These are phyloP conservation scores for Xylaria telfairii DNA, from an alignment of 495 filamentous ascomycete species.

Conservation along the genomic window DNA sequence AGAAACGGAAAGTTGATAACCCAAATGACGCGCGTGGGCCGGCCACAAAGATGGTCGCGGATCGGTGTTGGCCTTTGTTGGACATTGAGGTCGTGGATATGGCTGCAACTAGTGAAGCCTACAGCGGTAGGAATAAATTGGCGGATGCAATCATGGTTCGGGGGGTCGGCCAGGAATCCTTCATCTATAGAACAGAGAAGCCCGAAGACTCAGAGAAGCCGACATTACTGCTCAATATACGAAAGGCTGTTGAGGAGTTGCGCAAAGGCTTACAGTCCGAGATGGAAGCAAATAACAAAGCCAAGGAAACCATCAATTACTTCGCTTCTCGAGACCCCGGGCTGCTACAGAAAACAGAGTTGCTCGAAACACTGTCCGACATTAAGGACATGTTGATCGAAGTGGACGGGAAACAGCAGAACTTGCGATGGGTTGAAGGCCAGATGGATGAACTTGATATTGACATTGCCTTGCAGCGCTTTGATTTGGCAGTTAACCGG, in stretches of 20 bases:
- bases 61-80: conserved; percentile 91
- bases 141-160: conserved; percentile 89
- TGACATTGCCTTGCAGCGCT: conserved; percentile 87
- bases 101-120: conserved; percentile 63
- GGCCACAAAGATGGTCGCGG: conserved; percentile 82
- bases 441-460: conserved; percentile 98
- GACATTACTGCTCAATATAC: conserved; percentile 81
- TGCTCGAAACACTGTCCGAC: conserved; percentile 71
- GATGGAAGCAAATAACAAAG: conserved; percentile 77
- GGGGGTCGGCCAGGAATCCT: conserved; percentile 83
- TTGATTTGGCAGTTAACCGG: conserved; percentile 79
- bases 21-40: conserved; percentile 66
- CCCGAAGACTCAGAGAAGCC: conserved; percentile 74
- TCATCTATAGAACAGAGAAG: conserved; percentile 88
- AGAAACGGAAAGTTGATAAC: conserved; percentile 82
- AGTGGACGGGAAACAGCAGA: conserved; percentile 95
- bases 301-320: conserved; percentile 81
- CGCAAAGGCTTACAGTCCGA: conserved; percentile 82
- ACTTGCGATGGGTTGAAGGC: conserved; percentile 90
- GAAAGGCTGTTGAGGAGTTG: conserved; percentile 90
- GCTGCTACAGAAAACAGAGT: conserved; percentile 72
- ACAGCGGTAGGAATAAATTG: conserved; percentile 67
- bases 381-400: conserved; percentile 86
- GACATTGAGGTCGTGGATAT: conserved; percentile 95
- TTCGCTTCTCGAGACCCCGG: conserved; percentile 75